A percentile compares a stretch with the other conserved stretches of the same genome.
Conservation (phyloP, 2,329 filamentous ascomycete genomes). For the Stachybotrys chlorohalonatus region DNA sequence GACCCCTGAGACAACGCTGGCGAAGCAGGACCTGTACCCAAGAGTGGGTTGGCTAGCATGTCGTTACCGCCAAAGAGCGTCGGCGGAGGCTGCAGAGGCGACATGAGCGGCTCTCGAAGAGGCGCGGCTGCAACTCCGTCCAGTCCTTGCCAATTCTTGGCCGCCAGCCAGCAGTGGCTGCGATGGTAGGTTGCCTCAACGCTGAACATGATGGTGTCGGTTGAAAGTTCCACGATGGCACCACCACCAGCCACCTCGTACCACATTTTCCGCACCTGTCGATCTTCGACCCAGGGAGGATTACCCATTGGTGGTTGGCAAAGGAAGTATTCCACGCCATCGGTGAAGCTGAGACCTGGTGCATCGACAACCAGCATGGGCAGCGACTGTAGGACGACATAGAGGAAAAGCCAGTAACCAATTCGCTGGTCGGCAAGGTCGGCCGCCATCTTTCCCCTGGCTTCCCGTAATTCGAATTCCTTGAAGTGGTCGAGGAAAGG, state of each 20-base stretch:
- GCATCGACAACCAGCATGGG: conserved; percentile 73
- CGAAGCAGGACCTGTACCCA: conserved; percentile 10
- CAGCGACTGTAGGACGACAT: conserved; percentile 66
- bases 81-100: conserved; percentile 27
- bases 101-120: conserved; percentile 23
- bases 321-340: conserved; percentile 74
- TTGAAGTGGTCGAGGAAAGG: conserved; percentile 64
- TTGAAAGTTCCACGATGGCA: conserved; percentile 47
- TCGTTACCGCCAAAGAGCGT: conserved; percentile 23
- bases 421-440: conserved; percentile 64
- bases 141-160: conserved; percentile 37
- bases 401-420: conserved; percentile 76
- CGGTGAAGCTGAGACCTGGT: conserved; percentile 56
- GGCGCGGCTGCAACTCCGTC: conserved; percentile 16
- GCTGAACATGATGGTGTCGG: conserved; percentile 52
- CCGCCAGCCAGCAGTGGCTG: conserved; percentile 47
- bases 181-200: conserved; percentile 52
- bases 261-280: conserved; percentile 59
- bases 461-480: conserved; percentile 61
- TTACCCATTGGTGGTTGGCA: conserved; percentile 66
- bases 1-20: conserved; percentile 17
- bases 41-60: conserved; percentile 10
- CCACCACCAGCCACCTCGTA: conserved; percentile 62
- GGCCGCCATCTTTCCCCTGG: conserved; percentile 51
- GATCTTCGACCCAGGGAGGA: conserved; percentile 63